Evolutionary conservation across 2,329 filamentous ascomycete species (phyloP), one percentile per base, ranked within the genome.

Genomic region (Herpotrichia juniperi): DNA sequence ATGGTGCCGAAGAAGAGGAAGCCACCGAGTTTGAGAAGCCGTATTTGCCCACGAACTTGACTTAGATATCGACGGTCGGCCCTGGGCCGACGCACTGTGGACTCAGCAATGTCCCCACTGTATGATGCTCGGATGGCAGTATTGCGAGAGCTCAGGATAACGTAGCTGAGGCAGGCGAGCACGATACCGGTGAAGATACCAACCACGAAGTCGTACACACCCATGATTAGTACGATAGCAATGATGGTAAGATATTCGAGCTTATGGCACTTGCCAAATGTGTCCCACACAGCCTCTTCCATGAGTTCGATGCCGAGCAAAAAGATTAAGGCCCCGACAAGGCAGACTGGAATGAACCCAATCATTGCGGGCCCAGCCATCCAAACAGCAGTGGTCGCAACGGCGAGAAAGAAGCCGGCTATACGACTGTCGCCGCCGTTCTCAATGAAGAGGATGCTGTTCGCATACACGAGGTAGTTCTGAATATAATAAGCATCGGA

Each of bases 1-100:
- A 99, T 96, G 2, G 93, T 97, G 14, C 94, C 94, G 62, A 99
- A 99, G 79, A 99, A 99, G n/a, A 99, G 83, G 67, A 93, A 97
- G 0, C 94, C 93, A 0, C 90, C 88, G 14, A 99, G 82, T 73
- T 97, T 97, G 66, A 96, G 89, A 44, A 97, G 87, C 52, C 90
- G 89, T 28, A 96, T 94, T 70, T 99, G 94, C 26, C 85, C 83
- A 2, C 93, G 93, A 14, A 94, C 93, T 59, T 93, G 84, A 54
- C 87, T 87, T 3, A 99, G 79, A 67, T 94, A 99, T 53, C 89
- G 86, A 54, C 93, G 88, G 64, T 99, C 94, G 3, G 92, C 87
- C 0, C 91, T 90, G 61, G 96, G 96, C 48, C 94, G 87, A 47
- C 94, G 85, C 24, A 99, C 94, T 0, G 94, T 97, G 1, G 94